Evolutionary conservation across 352 stramenopile species (phyloP).

Genomic region (Phytophthora parvispora): DNA sequence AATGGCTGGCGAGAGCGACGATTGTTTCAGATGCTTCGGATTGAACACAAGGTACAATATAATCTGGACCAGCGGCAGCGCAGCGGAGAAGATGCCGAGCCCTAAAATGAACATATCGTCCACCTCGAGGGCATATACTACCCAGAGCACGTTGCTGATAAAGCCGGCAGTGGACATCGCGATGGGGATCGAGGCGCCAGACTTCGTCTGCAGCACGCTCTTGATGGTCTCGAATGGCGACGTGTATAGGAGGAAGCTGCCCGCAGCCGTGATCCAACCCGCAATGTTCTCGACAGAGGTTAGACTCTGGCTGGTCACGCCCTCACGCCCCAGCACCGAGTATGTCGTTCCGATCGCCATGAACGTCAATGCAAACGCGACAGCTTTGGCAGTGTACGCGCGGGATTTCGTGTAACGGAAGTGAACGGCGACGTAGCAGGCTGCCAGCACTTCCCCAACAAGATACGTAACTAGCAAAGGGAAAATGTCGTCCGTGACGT

Average conservation of each 20-base stretch:
- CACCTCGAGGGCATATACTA: conserved; percentile 40
- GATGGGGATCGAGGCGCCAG: conserved; percentile 47
- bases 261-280: conserved; percentile 39
- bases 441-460: conserved; percentile 30
- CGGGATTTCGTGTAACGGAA: conserved; percentile 27
- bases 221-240: conserved; percentile 43
- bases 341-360: conserved; percentile 35
- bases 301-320: conserved; percentile 32
- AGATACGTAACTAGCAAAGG: conserved; percentile 49
- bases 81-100: conserved; percentile 42
- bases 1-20: too few species aligned
- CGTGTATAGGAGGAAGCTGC: conserved; percentile 38
- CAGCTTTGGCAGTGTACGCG: conserved; percentile 22
- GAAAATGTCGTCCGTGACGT: conserved; percentile 46
- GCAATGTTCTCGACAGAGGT: conserved; percentile 21
- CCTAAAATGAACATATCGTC: conserved; percentile 50
- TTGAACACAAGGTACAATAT: conserved; percentile 49
- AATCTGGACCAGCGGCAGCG: conserved; percentile 46
- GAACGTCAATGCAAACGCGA: conserved; percentile 27
- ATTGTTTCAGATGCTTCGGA: conserved; percentile 17
- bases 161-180: conserved; percentile 32
- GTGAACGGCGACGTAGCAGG: conserved; percentile 31
- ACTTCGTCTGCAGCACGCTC: conserved; percentile 30
- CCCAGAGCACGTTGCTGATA: conserved; percentile 47
- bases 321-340: conserved; percentile 33